Conservation (phyloP, 1,284 basidiomycete genomes). For the Apiotrichum brassicae region DNA sequence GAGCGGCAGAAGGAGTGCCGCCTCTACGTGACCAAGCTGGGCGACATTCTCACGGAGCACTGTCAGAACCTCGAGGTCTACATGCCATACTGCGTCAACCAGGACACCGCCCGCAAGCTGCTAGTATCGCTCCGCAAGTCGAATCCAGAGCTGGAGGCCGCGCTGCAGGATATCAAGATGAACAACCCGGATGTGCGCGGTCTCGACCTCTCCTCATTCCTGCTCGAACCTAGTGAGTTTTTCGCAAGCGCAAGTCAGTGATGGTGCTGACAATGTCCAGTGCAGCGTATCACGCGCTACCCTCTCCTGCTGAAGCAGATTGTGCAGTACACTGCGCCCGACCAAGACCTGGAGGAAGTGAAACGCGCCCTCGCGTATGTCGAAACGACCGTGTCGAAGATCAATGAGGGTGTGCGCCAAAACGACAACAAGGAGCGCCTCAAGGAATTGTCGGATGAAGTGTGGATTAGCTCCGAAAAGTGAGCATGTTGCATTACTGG, state of each 20-base stretch:
- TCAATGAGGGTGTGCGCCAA: slow-evolving; percentile 86
- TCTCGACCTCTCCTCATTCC: slow-evolving; percentile 81
- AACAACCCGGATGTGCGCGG: slow-evolving; percentile 68
- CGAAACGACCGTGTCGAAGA: slow-evolving; percentile 65
- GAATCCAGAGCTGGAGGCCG: slow-evolving; percentile 58
- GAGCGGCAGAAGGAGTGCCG: slow-evolving; percentile 82
- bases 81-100: slow-evolving; percentile 86
- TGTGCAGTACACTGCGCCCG: slow-evolving; percentile 65
- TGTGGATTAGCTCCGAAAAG: slow-evolving; percentile 78
- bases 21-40: slow-evolving; percentile 81
- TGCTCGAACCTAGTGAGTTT: slow-evolving; percentile 76
- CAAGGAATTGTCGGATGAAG: slow-evolving; percentile 62
- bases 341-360: slow-evolving; percentile 54
- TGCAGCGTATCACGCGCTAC: slow-evolving; percentile 93
- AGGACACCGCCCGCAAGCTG: slow-evolving; percentile 68
- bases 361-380: slow-evolving; percentile 57
- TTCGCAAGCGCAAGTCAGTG: background rate
- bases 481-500: too few species aligned
- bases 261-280: too few species aligned
- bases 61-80: slow-evolving; percentile 73
- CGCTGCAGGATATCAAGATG: slow-evolving; percentile 26
- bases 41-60: slow-evolving; percentile 71
- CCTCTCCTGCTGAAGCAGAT: slow-evolving; percentile 81
- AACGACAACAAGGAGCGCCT: slow-evolving; percentile 71
- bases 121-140: slow-evolving; percentile 66